A percentile compares a stretch with the other conserved stretches of the same genome.
phyloP scores from a whole-genome alignment of 495 filamentous ascomycete genomes.

The Tuber calosporum region DNA sequence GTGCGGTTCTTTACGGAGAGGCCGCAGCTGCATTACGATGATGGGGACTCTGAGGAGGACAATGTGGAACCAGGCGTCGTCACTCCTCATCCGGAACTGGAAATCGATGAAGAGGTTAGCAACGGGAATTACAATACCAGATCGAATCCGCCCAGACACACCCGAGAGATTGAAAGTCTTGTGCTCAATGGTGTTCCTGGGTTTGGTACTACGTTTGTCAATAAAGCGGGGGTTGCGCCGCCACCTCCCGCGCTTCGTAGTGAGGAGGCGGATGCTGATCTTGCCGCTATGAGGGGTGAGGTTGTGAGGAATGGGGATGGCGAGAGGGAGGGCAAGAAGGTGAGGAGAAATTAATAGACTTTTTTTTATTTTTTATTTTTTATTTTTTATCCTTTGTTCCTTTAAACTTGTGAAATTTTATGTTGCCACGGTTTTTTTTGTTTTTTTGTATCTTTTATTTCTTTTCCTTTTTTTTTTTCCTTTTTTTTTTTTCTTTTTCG shows the following conservation, averaged over 20 bases:
- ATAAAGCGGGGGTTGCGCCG: slow-evolving; percentile 35
- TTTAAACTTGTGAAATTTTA: neutral
- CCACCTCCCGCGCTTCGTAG: slow-evolving; percentile 29
- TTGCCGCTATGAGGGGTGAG: slow-evolving; percentile 30
- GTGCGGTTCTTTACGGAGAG: slow-evolving; percentile 38
- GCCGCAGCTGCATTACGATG: slow-evolving; percentile 31
- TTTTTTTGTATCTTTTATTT: neutral
- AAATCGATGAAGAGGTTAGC: neutral
- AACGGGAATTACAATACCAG: slow-evolving; percentile 15
- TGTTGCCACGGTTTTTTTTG: neutral
- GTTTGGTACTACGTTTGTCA: slow-evolving; percentile 38
- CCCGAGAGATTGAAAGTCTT: slow-evolving; percentile 33
- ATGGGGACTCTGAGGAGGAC: slow-evolving; percentile 32
- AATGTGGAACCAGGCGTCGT: slow-evolving; percentile 14
- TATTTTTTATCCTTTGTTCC: neutral
- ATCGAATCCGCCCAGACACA: slow-evolving; percentile 27
- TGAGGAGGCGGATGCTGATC: slow-evolving; percentile 36
- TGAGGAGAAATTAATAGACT: neutral
- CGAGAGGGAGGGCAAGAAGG: neutral
- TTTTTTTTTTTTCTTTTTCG: neutral
- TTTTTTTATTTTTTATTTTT: neutral
- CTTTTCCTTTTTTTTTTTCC: neutral
- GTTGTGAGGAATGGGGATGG: slow-evolving; percentile 11
- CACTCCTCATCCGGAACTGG: slow-evolving; percentile 5
- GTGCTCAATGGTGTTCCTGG: slow-evolving; percentile 32